A percentile compares a stretch with the other conserved stretches of the same genome.
Evolutionary conservation across 352 stramenopile genomes (phyloP).

Genomic region (Globisporangium emineosum): DNA sequence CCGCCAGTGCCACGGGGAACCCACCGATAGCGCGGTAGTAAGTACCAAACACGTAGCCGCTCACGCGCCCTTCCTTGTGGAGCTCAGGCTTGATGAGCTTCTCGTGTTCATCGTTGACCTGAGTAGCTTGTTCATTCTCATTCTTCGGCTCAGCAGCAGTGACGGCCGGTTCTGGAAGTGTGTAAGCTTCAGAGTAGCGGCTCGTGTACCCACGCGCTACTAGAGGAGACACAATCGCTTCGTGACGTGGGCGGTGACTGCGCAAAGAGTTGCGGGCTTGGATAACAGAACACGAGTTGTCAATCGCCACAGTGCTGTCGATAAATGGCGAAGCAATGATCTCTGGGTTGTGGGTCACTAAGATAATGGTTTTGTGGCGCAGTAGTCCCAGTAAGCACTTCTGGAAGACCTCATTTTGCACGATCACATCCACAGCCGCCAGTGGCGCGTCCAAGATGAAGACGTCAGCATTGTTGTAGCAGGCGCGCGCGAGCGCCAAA

Average conservation of each 20-base stretch:
- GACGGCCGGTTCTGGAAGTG: too few relatives aligned
- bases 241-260: background rate
- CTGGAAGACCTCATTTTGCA: slow-evolving; percentile 88
- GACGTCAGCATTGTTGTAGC: slow-evolving; percentile 48
- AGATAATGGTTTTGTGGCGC: slow-evolving; percentile 56
- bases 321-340: slow-evolving; percentile 28
- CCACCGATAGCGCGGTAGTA: slow-evolving; percentile 23
- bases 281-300: background rate
- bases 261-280: background rate
- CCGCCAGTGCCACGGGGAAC: slow-evolving; percentile 6
- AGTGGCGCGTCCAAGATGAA: slow-evolving; percentile 63
- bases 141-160: too few relatives aligned
- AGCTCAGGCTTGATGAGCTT: slow-evolving; percentile 10
- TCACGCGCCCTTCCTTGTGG: background rate
- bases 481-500: slow-evolving; percentile 56
- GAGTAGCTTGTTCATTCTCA: too few relatives aligned
- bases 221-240: background rate
- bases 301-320: background rate
- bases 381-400: slow-evolving; percentile 26
- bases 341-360: slow-evolving; percentile 89
- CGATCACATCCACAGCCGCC: slow-evolving; percentile 91
- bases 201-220: too few relatives aligned
- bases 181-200: too few relatives aligned
- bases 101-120: background rate
- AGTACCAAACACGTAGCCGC: background rate